phyloP scores from a whole-genome alignment of 2,329 filamentous ascomycete genomes.

The Stagonosporopsis rhizophila region DNA sequence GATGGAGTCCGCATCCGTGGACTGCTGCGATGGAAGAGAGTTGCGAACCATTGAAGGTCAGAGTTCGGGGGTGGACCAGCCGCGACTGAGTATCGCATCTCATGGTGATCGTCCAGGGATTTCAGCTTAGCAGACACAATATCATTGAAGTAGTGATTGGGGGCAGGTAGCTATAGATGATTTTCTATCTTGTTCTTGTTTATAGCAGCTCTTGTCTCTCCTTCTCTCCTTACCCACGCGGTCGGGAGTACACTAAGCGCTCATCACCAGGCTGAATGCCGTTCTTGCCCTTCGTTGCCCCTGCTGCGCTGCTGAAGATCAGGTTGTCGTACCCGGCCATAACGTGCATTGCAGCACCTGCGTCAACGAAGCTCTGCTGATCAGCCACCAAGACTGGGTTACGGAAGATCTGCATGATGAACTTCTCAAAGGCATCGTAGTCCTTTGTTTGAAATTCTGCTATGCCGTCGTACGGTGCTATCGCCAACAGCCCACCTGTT shows the following conservation, averaged over 20 bases:
- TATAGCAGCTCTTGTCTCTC: no score
- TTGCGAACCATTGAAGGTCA: slow-evolving; percentile 23
- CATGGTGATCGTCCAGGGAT: no score
- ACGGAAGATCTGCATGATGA: slow-evolving; percentile 7
- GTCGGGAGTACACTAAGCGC: neutral
- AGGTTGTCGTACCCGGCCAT: slow-evolving; percentile 28
- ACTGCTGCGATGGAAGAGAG: slow-evolving; percentile 35
- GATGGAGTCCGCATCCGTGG: slow-evolving; percentile 43
- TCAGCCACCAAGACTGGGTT: slow-evolving; percentile 10
- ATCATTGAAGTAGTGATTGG: no score
- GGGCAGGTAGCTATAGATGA: no score
- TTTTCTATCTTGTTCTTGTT: no score
- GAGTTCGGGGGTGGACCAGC: slow-evolving; percentile 18
- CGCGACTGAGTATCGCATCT: no score
- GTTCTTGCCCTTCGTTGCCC: slow-evolving; percentile 11
- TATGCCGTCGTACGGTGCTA: slow-evolving; percentile 21
- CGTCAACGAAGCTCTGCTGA: slow-evolving; percentile 16
- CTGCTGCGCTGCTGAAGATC: slow-evolving; percentile 15
- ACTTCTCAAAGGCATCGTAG: slow-evolving; percentile 7
- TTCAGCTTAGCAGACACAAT: no score
- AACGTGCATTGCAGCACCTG: slow-evolving; percentile 3
- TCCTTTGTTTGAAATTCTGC: slow-evolving; percentile 24
- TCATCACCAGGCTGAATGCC: slow-evolving; percentile 14
- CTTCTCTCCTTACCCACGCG: neutral
- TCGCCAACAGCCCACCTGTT: neutral